Conservation (phyloP, 2,329 filamentous ascomycete genomes). For the Chaetomium sp. region DNA sequence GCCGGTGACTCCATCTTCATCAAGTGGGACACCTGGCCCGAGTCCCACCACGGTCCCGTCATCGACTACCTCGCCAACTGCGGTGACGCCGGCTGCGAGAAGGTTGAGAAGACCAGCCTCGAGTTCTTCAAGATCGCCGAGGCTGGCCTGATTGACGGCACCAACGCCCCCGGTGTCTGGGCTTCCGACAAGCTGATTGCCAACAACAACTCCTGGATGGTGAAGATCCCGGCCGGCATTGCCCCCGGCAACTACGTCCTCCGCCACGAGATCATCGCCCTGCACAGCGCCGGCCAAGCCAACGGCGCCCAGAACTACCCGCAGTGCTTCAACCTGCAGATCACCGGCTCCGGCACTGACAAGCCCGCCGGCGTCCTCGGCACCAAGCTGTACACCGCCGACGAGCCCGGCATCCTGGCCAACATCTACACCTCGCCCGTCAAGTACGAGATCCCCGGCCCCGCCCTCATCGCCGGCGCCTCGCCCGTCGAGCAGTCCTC, state of each 20-base stretch:
- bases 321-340: slow-evolving; percentile 50
- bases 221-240: slow-evolving; percentile 45
- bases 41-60: slow-evolving; percentile 55
- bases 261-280: slow-evolving; percentile 53
- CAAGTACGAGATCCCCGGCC: slow-evolving; percentile 36
- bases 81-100: slow-evolving; percentile 55
- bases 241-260: slow-evolving; percentile 47
- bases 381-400: slow-evolving; percentile 33
- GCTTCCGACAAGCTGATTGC: slow-evolving; percentile 53
- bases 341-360: slow-evolving; percentile 43
- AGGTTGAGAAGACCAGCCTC: slow-evolving; percentile 55
- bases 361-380: slow-evolving; percentile 36
- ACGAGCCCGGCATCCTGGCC: slow-evolving; percentile 34
- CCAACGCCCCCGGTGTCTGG: slow-evolving; percentile 53
- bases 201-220: slow-evolving; percentile 48
- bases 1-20: slow-evolving; percentile 47
- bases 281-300: slow-evolving; percentile 45
- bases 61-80: slow-evolving; percentile 66
- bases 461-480: slow-evolving; percentile 32
- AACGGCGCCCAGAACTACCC: slow-evolving; percentile 53
- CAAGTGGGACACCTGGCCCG: slow-evolving; percentile 49
- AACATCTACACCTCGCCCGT: slow-evolving; percentile 34
- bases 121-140: slow-evolving; percentile 64
- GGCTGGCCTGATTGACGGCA: slow-evolving; percentile 43
- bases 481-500: slow-evolving; percentile 23